Conservation (phyloP, 1,284 basidiomycete species). For the Leucoagaricus sp. region DNA sequence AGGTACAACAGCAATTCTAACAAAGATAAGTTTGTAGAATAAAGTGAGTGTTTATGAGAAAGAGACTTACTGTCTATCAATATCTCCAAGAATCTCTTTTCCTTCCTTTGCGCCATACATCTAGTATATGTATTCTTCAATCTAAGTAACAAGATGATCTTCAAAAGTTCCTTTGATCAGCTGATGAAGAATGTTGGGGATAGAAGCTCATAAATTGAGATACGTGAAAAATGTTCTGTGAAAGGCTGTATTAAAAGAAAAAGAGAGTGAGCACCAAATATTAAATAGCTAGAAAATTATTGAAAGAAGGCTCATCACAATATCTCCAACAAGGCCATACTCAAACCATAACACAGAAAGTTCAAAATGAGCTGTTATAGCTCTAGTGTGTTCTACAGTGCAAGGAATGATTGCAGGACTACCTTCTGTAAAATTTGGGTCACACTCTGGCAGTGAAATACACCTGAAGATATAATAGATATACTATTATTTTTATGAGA, state of each 20-base stretch:
- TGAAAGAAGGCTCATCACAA: conserved; percentile 21
- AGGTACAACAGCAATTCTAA: conserved; percentile 8
- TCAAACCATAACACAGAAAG: conserved; percentile 27
- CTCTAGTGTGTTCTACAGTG: neutral
- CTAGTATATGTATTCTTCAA: conserved; percentile 26
- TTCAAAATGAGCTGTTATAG: conserved; percentile 4
- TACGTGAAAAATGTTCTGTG: conserved; percentile 33
- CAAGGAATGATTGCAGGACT: neutral
- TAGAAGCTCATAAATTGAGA: conserved; percentile 36
- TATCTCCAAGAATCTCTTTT: no score
- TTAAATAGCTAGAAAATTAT: neutral
- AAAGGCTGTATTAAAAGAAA: conserved; percentile 30
- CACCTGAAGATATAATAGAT: neutral
- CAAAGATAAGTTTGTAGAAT: neutral
- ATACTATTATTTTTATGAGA: no score
- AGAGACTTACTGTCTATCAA: no score
- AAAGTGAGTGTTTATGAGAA: conserved; percentile 1
- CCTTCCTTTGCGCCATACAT: no score
- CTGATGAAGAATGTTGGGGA: conserved; percentile 41
- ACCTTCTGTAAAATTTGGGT: conserved; percentile 22
- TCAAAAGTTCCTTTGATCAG: conserved; percentile 42
- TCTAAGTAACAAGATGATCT: conserved; percentile 40
- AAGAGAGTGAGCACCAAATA: no score
- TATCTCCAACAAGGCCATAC: conserved; percentile 29
- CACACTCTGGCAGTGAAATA: neutral